These are phyloP conservation scores for Metschnikowia hibisci DNA, from an alignment of 805 yeast species.

Conservation along the genomic window DNA sequence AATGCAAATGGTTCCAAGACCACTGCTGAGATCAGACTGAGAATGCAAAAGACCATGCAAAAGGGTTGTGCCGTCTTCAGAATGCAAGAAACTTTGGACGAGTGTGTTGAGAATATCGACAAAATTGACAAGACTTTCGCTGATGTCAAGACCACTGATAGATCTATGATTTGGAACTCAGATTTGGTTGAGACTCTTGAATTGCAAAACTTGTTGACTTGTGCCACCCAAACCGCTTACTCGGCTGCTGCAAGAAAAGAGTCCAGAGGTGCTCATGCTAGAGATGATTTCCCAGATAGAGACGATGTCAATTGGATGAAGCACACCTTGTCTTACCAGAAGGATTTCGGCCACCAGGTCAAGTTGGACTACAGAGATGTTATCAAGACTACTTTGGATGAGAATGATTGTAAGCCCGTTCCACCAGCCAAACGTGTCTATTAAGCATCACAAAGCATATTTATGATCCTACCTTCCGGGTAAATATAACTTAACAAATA, in stretches of 20 bases:
- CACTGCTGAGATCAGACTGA: slow-evolving; percentile 85
- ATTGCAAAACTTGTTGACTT: slow-evolving; percentile 91
- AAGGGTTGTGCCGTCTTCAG: slow-evolving; percentile 96
- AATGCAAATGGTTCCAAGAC: slow-evolving; percentile 75
- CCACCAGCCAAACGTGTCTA: slow-evolving; percentile 97
- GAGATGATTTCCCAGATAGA: slow-evolving; percentile 96
- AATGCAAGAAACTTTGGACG: slow-evolving; percentile 85
- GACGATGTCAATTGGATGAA: slow-evolving; percentile 98
- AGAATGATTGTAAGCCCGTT: slow-evolving; percentile 86
- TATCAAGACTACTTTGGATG: slow-evolving; percentile 79
- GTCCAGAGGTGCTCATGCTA: slow-evolving; percentile 99
- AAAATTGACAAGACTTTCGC: slow-evolving; percentile 70
- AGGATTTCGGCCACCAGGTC: slow-evolving; percentile 63
- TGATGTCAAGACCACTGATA: slow-evolving; percentile 83
- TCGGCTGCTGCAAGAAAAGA: slow-evolving; percentile 94
- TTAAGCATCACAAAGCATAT: slow-evolving; percentile 32
- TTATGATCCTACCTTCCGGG: neutral
- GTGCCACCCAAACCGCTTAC: slow-evolving; percentile 93
- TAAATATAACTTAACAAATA: neutral
- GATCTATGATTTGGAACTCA: slow-evolving; percentile 98
- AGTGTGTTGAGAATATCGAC: slow-evolving; percentile 78
- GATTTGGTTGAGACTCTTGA: slow-evolving; percentile 95
- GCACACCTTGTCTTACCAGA: slow-evolving; percentile 93
- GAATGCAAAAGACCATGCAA: slow-evolving; percentile 96
- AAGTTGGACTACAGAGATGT: slow-evolving; percentile 83